These are phyloP conservation scores for Penicillium sclerotigenum DNA, from an alignment of 2,329 filamentous ascomycete genomes.

Conservation along the genomic window DNA sequence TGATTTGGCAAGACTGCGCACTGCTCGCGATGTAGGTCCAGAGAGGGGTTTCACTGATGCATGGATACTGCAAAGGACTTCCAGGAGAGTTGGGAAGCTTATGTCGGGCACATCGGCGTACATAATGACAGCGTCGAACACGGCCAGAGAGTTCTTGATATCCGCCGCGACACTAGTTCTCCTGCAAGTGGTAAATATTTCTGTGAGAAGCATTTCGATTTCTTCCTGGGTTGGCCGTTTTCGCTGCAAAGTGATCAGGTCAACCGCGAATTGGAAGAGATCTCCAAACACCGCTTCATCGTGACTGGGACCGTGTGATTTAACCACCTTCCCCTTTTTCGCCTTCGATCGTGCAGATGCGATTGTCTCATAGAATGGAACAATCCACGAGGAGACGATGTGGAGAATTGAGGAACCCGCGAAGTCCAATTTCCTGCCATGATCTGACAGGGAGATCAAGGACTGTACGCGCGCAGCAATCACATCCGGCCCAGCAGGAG, in stretches of 20 bases:
- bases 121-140: constrained; percentile 44
- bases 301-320: constrained; percentile 30
- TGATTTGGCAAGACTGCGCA: constrained; percentile 43
- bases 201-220: constrained; percentile 35
- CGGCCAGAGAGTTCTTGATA: constrained; percentile 42
- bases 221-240: constrained; percentile 36
- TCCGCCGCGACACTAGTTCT: constrained; percentile 42
- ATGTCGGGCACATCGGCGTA: constrained; percentile 40
- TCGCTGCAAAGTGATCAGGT: constrained; percentile 44
- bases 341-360: constrained; percentile 37
- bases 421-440: constrained; percentile 44
- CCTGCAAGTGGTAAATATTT: constrained; percentile 41
- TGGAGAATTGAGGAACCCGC: constrained; percentile 38
- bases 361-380: constrained; percentile 39
- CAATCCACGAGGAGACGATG: constrained; percentile 40
- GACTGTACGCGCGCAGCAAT: constrained; percentile 40
- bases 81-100: constrained; percentile 38
- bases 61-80: constrained; percentile 46
- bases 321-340: constrained; percentile 36
- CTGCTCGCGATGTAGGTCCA: constrained; percentile 42
- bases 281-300: constrained; percentile 39
- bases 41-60: constrained; percentile 44
- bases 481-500: constrained; percentile 35
- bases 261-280: constrained; percentile 42
- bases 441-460: constrained; percentile 42